Conservation (phyloP, 352 stramenopile species). For the Globisporangium nodosum region DNA sequence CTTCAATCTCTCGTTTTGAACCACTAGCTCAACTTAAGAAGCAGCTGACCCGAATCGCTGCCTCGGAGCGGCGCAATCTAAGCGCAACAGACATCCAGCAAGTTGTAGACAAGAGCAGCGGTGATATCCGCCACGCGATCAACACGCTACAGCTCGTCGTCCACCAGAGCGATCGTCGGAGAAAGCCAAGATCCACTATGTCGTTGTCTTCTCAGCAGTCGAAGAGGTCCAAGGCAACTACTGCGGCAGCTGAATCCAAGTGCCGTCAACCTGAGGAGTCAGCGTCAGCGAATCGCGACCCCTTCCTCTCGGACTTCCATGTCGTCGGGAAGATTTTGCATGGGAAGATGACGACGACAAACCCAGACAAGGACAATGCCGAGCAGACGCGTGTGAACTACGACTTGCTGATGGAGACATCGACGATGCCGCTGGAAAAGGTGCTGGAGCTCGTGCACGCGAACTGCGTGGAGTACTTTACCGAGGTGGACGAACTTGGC, state of each 20-base stretch:
- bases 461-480: slow-evolving; percentile 70
- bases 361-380: not conserved
- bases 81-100: slow-evolving; percentile 28
- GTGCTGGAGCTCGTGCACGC: slow-evolving; percentile 65
- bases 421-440: slow-evolving; percentile 46
- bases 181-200: slow-evolving; percentile 6
- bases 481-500: slow-evolving; percentile 62
- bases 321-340: slow-evolving; percentile 76
- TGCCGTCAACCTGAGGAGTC: slow-evolving; percentile 1
- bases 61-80: slow-evolving; percentile 26
- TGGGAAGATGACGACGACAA: slow-evolving; percentile 39
- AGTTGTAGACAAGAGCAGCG: slow-evolving; percentile 56
- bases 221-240: slow-evolving; percentile 5
- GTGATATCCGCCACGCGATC: slow-evolving; percentile 74
- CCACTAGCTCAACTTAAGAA: slow-evolving; percentile 66
- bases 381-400: slow-evolving; percentile 19
- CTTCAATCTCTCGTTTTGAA: not conserved
- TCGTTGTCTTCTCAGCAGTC: not conserved
- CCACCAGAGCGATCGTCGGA: not conserved
- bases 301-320: slow-evolving; percentile 80
- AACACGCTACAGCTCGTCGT: slow-evolving; percentile 63
- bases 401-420: slow-evolving; percentile 50
- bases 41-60: slow-evolving; percentile 33
- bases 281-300: slow-evolving; percentile 32
- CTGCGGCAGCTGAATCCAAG: not conserved